Percentiles rank a stretch among this genome's conserved stretches.
Evolutionary conservation across 805 yeast species (phyloP).

Genomic region (Vanderwaltozyma yarrowii): DNA sequence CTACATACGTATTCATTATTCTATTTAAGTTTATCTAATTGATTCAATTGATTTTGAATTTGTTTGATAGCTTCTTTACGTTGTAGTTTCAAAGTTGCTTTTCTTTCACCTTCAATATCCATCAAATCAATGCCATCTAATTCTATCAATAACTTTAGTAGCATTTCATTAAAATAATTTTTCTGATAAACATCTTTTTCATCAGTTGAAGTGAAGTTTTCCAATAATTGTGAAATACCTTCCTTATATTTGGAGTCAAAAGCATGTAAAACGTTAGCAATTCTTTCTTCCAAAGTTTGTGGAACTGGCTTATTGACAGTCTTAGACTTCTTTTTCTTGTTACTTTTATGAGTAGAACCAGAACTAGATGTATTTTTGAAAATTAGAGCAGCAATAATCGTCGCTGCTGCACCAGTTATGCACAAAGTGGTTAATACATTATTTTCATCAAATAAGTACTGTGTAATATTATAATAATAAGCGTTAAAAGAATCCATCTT

Average conservation of each 20-base stretch:
- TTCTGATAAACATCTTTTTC: constrained; percentile 35
- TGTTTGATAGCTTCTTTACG: constrained; percentile 51
- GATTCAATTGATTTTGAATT: constrained; percentile 49
- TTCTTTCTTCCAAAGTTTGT: constrained; percentile 17
- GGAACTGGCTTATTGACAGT: constrained; percentile 10
- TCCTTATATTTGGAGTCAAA: constrained; percentile 20
- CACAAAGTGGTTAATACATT: not conserved
- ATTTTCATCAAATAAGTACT: not conserved
- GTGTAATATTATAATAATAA: no score
- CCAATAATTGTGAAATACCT: constrained; percentile 14
- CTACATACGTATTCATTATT: not conserved
- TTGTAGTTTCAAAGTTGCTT: constrained; percentile 41
- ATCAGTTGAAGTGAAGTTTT: constrained; percentile 13
- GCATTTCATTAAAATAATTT: constrained; percentile 54
- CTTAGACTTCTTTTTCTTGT: constrained; percentile 1
- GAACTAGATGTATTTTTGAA: not conserved
- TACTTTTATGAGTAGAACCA: not conserved
- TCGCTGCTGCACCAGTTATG: constrained; percentile 3
- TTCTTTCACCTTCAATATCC: constrained; percentile 31
- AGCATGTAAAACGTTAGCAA: constrained; percentile 18
- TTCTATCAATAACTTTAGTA: constrained; percentile 54
- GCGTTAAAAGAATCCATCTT: not conserved
- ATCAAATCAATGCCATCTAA: constrained; percentile 51
- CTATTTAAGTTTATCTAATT: constrained; percentile 35
- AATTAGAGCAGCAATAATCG: not conserved